Conservation (phyloP, 208 protist species). For the Crithidia fasciculata region DNA sequence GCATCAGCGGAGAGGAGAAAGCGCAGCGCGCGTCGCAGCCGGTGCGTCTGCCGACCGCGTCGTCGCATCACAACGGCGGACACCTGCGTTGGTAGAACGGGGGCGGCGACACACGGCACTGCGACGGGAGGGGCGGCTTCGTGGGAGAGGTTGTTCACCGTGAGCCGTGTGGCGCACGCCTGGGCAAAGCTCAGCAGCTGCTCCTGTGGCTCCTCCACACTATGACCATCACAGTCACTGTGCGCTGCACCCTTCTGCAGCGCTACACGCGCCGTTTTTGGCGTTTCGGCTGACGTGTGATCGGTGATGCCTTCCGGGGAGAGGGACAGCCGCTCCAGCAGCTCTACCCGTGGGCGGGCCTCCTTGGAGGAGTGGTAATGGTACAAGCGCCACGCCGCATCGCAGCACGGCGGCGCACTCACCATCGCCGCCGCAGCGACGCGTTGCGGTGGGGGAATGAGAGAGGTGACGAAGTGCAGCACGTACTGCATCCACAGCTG, state of each 20-base stretch:
- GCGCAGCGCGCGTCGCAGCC: slow-evolving; percentile 30
- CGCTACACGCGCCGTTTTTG: not conserved
- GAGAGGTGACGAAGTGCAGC: slow-evolving; percentile 18
- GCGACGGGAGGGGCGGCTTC: not conserved
- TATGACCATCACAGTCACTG: no score
- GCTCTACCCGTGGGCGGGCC: slow-evolving; percentile 18
- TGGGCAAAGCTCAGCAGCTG: slow-evolving; percentile 26
- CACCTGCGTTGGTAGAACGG: no score
- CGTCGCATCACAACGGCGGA: not conserved
- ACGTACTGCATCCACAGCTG: slow-evolving; percentile 39
- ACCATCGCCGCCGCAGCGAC: not conserved
- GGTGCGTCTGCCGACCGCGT: slow-evolving; percentile 12
- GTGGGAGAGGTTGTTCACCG: slow-evolving; percentile 23
- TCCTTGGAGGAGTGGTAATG: slow-evolving; percentile 32
- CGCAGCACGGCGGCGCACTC: not conserved
- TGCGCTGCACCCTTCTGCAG: not conserved
- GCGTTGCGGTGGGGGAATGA: slow-evolving; percentile 10
- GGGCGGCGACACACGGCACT: not conserved
- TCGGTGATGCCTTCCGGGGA: slow-evolving; percentile 14
- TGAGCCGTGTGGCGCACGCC: slow-evolving; percentile 19
- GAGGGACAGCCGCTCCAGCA: slow-evolving; percentile 25
- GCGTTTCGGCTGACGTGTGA: not conserved
- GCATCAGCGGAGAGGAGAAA: slow-evolving; percentile 29
- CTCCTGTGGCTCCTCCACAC: not conserved
- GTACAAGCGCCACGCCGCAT: slow-evolving; percentile 22